Evolutionary conservation across 192 early-diverging fungal genomes (phyloP).

Genomic region (Backusella parvicylindrica): DNA sequence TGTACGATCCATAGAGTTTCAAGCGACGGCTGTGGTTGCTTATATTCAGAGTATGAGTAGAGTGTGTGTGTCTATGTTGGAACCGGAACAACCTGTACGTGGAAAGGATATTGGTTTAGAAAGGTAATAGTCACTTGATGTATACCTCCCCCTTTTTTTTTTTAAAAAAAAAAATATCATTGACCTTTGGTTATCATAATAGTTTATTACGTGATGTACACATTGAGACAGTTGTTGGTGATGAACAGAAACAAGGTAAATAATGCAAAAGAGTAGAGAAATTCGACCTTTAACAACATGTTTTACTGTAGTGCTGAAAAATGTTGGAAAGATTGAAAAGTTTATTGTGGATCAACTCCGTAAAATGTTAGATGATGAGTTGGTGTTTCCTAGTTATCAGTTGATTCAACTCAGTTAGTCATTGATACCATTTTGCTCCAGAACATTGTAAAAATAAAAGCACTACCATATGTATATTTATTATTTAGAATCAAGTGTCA

Average conservation of each 20-base stretch:
- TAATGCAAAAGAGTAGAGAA: too few relatives aligned
- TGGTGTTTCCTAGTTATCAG: slow-evolving; percentile 77
- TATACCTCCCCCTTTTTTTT: too few relatives aligned
- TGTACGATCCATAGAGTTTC: slow-evolving; percentile 68
- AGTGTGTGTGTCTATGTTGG: slow-evolving; percentile 70
- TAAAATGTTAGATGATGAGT: slow-evolving; percentile 68
- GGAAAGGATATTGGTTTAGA: slow-evolving; percentile 32
- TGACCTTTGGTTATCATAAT: not conserved
- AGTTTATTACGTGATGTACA: slow-evolving; percentile 55
- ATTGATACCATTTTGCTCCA: too few relatives aligned
- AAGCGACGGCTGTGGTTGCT: slow-evolving; percentile 65
- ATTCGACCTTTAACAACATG: too few relatives aligned
- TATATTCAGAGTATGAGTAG: slow-evolving; percentile 52
- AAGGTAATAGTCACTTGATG: slow-evolving; percentile 19
- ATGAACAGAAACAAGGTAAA: slow-evolving; percentile 64
- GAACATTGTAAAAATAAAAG: not conserved
- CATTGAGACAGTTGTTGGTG: slow-evolving; percentile 64
- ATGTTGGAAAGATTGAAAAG: slow-evolving; percentile 76
- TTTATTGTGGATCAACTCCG: slow-evolving; percentile 80
- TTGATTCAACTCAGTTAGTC: not conserved
- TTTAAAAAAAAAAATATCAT: not conserved
- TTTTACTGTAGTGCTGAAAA: slow-evolving; percentile 77
- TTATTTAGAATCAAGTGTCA: too few relatives aligned
- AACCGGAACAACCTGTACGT: slow-evolving; percentile 47
- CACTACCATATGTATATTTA: too few relatives aligned